Evolutionary conservation across 257 asterid genomes (phyloP).

Genomic region (Datura wrightii): DNA sequence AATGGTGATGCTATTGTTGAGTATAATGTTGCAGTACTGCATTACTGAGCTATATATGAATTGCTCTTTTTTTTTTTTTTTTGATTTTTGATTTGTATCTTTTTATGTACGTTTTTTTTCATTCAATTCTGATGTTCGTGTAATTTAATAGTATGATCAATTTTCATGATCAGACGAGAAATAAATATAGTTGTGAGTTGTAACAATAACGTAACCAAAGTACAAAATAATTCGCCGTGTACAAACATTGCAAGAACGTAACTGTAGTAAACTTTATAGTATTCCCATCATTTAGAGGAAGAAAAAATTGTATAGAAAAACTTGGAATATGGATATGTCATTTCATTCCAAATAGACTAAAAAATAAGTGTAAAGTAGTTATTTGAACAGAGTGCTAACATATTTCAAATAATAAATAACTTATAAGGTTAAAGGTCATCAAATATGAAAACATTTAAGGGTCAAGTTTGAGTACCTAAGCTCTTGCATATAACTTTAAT

Average conservation of each 20-base stretch:
- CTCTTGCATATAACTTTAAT: neutral
- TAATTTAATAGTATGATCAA: neutral
- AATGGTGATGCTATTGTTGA: slow-evolving; percentile 44
- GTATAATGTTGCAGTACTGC: slow-evolving; percentile 39
- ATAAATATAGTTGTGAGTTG: neutral
- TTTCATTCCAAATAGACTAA: no score
- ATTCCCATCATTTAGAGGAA: no score
- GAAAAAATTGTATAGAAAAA: no score
- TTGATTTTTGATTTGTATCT: no score
- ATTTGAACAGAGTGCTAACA: no score
- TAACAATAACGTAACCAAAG: no score
- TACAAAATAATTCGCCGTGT: no score
- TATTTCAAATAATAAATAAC: no score
- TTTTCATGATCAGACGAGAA: neutral
- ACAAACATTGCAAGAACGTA: no score
- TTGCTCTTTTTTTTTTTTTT: neutral
- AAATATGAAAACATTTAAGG: neutral
- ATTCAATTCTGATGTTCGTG: neutral
- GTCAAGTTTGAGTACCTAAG: neutral
- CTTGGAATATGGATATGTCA: no score
- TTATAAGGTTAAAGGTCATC: neutral
- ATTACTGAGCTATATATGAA: slow-evolving; percentile 28
- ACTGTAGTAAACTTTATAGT: no score
- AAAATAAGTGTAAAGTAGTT: no score
- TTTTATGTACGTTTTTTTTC: neutral